Evolutionary conservation across 2,329 filamentous ascomycete genomes (phyloP).

Genomic region (Venturia carpophila): DNA sequence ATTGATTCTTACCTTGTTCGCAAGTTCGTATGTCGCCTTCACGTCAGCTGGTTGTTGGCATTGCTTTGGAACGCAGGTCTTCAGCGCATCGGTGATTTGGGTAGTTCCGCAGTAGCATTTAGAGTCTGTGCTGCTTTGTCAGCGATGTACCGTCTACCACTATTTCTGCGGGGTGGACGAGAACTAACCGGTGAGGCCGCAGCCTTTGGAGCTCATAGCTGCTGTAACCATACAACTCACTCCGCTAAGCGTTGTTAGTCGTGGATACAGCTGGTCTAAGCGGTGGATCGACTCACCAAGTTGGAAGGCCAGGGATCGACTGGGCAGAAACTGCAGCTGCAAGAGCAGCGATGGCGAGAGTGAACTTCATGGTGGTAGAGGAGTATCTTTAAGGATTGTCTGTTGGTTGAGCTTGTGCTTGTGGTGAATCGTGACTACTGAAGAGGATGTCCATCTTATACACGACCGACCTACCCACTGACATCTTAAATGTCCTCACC

Average conservation of each 20-base stretch:
- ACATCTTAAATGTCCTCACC: too few relatives aligned
- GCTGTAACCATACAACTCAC: neutral
- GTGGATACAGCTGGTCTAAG: too few relatives aligned
- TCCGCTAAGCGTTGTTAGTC: neutral
- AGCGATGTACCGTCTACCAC: neutral
- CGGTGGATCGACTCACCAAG: neutral
- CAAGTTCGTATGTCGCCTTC: neutral
- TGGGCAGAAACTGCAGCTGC: neutral
- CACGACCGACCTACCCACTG: too few relatives aligned
- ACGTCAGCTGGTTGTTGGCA: neutral
- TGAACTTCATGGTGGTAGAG: neutral
- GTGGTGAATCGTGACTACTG: too few relatives aligned
- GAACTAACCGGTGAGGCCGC: neutral
- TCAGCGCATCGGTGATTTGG: neutral
- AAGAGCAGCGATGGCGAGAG: neutral
- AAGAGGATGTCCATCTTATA: too few relatives aligned
- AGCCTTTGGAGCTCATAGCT: neutral
- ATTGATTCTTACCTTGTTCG: neutral
- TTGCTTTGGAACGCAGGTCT: neutral
- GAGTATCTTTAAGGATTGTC: constrained; percentile 66
- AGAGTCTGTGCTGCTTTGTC: neutral
- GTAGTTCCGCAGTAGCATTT: neutral
- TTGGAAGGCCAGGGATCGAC: neutral
- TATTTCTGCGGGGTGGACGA: neutral
- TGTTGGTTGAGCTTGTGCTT: constrained; percentile 35